phyloP scores from a whole-genome alignment of 306 rosid species.

The Astragalus membranaceus region DNA sequence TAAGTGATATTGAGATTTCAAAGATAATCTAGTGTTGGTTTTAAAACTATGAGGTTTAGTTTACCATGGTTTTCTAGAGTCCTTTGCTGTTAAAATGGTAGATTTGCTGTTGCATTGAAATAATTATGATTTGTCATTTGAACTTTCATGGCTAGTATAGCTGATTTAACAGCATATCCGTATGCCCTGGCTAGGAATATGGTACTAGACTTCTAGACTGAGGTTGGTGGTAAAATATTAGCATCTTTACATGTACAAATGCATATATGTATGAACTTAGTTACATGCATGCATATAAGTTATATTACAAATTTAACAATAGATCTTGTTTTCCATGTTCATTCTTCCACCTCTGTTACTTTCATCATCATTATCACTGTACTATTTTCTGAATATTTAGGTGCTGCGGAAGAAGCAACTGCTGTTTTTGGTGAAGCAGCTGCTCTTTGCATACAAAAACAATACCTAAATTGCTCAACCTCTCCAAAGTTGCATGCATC shows the following conservation, averaged over 20 bases:
- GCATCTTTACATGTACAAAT: not conserved
- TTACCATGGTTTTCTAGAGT: not conserved
- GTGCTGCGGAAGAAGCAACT: constrained; percentile 94
- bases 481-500: constrained; percentile 43
- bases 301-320: not conserved
- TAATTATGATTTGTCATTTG: not conserved
- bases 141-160: not conserved
- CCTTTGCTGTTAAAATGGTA: not conserved
- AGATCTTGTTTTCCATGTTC: not conserved
- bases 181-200: not conserved
- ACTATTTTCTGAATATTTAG: constrained; percentile 34
- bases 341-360: not conserved
- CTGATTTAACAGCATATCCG: not conserved
- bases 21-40: not conserved
- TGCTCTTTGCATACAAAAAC: constrained; percentile 76
- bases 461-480: constrained; percentile 50
- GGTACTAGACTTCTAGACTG: not conserved
- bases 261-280: not conserved
- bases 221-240: not conserved
- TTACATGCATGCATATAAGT: not conserved
- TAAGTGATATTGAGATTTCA: not conserved
- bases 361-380: not conserved
- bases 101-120: not conserved
- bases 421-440: constrained; percentile 90
- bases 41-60: not conserved